A percentile compares a stretch with the other conserved stretches of the same genome.
phyloP scores from a whole-genome alignment of 305 asterid genomes.

The Caryopteris hybrid region DNA sequence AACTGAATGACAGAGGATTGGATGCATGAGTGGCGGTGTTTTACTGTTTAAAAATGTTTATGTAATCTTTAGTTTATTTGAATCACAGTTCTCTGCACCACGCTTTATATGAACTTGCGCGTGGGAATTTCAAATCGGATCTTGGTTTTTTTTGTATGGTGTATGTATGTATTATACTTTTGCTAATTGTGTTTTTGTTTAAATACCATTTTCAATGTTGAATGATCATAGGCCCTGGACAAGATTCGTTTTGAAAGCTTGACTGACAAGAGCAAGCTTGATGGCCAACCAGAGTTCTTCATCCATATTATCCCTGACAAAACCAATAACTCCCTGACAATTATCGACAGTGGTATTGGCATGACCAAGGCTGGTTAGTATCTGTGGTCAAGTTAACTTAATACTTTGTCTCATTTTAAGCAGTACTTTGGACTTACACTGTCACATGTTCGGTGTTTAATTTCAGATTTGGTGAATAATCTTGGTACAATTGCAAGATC shows the following conservation, averaged over 20 bases:
- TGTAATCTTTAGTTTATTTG: no score
- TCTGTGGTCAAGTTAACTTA: background rate
- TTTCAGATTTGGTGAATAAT: conserved; percentile 80
- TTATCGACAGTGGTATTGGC: conserved; percentile 77
- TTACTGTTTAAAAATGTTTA: no score
- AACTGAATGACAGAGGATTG: no score
- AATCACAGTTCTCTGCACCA: no score
- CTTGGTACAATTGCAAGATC: conserved; percentile 89
- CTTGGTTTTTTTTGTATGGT: background rate
- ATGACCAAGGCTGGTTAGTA: conserved; percentile 83
- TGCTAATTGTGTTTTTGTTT: background rate
- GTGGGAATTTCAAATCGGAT: no score
- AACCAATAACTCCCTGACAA: conserved; percentile 61
- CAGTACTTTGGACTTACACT: background rate
- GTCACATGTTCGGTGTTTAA: background rate
- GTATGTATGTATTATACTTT: background rate
- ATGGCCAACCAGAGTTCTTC: conserved; percentile 77
- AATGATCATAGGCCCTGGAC: conserved; percentile 53
- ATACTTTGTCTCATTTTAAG: background rate
- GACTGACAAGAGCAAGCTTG: conserved; percentile 86
- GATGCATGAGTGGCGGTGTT: no score
- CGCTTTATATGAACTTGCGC: no score
- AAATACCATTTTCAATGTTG: background rate
- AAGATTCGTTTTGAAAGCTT: conserved; percentile 73
- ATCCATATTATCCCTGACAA: conserved; percentile 77